phyloP scores from a whole-genome alignment of 2,329 filamentous ascomycete genomes.

The Pseudogymnoascus sp. region DNA sequence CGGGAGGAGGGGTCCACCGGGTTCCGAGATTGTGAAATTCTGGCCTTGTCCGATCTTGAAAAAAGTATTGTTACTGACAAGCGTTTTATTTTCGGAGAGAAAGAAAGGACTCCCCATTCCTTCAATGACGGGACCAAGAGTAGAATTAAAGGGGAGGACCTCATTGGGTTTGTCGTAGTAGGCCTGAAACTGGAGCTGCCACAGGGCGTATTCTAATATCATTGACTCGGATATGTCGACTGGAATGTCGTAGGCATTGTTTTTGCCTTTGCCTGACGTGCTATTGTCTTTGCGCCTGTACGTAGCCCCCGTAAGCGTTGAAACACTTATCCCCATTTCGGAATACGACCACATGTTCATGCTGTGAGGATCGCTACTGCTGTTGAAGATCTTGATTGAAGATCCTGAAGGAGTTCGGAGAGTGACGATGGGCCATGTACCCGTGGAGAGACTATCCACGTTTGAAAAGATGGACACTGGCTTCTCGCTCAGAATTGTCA shows the following conservation, averaged over 20 bases:
- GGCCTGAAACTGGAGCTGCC: background rate
- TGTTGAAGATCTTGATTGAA: background rate
- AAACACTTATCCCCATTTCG: background rate
- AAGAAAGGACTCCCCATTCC: background rate
- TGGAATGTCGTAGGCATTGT: background rate
- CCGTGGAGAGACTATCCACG: too few species aligned
- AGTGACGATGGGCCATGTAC: too few species aligned
- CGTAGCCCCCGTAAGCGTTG: background rate
- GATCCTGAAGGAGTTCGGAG: background rate
- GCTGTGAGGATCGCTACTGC: too few species aligned
- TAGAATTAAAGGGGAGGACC: background rate
- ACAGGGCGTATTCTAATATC: background rate
- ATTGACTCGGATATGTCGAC: background rate
- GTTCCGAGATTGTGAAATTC: background rate
- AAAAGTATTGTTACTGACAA: background rate
- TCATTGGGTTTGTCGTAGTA: background rate
- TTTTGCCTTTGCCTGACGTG: too few species aligned
- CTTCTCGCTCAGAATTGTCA: slow-evolving; percentile 6
- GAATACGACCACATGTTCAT: background rate
- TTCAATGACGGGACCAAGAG: background rate
- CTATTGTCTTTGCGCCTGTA: background rate
- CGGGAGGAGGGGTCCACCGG: background rate
- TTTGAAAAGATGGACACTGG: background rate
- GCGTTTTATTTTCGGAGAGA: background rate
- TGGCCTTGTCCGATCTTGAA: background rate